Conservation (phyloP, 2,329 filamentous ascomycete species). For the Diaporthe sp. region DNA sequence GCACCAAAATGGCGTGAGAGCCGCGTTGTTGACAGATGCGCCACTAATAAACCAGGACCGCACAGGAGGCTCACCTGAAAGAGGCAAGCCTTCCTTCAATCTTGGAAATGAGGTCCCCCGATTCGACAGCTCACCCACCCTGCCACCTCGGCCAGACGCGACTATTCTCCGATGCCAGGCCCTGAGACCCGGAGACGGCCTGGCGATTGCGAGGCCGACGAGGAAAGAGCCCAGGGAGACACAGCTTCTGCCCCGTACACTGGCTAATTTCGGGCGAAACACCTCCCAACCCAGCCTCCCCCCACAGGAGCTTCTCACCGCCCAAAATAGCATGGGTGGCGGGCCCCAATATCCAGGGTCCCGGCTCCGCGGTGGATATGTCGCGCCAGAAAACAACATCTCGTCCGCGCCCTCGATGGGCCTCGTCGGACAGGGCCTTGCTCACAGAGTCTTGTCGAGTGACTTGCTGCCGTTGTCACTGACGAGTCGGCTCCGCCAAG, state of each 20-base stretch:
- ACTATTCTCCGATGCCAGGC: conserved; percentile 17
- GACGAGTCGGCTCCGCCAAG: not conserved
- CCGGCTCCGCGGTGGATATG: conserved; percentile 18
- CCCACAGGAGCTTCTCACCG: conserved; percentile 24
- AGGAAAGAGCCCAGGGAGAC: not conserved
- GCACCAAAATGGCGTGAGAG: conserved; percentile 28
- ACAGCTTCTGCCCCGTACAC: not conserved
- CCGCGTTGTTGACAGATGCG: conserved; percentile 19
- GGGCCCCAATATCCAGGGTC: conserved; percentile 13
- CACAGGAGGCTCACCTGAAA: conserved; percentile 22
- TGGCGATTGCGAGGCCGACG: not conserved
- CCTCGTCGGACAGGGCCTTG: not conserved
- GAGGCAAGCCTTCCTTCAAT: conserved; percentile 28
- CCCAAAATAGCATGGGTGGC: conserved; percentile 23
- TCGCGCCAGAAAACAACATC: conserved; percentile 22
- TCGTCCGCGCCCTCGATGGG: conserved; percentile 17
- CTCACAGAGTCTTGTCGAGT: not conserved
- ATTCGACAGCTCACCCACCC: conserved; percentile 1
- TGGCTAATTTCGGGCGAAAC: conserved; percentile 22
- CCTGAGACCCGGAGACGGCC: not conserved
- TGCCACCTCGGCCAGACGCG: not conserved
- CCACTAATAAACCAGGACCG: conserved; percentile 15
- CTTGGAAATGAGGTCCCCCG: conserved; percentile 20
- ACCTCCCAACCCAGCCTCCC: conserved; percentile 16
- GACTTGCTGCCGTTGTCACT: conserved; percentile 4